Percentiles rank a stretch among this genome's conserved stretches.
Evolutionary conservation across 2,329 filamentous ascomycete genomes (phyloP).

Genomic region (Pezicula carpinea): DNA sequence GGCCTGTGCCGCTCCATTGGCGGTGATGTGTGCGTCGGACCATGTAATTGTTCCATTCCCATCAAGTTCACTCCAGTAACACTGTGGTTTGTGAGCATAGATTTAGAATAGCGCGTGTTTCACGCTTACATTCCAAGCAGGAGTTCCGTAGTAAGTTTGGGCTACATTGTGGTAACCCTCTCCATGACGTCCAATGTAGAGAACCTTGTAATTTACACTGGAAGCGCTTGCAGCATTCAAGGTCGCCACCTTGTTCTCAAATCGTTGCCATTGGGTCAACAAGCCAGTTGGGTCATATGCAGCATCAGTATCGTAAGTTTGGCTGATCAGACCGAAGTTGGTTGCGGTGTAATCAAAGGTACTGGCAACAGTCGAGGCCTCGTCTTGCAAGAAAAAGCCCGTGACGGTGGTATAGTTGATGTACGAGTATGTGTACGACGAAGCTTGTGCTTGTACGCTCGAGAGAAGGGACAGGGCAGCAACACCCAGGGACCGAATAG

Average conservation of each 20-base stretch:
- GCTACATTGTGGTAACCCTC: slow-evolving; percentile 62
- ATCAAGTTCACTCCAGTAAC: slow-evolving; percentile 61
- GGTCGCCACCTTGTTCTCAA: slow-evolving; percentile 50
- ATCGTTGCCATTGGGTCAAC: slow-evolving; percentile 61
- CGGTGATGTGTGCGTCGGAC: slow-evolving; percentile 60
- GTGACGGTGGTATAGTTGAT: slow-evolving; percentile 56
- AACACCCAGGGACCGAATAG: background rate
- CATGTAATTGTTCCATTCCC: slow-evolving; percentile 60
- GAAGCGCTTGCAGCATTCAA: slow-evolving; percentile 44
- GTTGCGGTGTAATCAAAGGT: slow-evolving; percentile 58
- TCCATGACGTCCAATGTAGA: slow-evolving; percentile 63
- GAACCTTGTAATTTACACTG: slow-evolving; percentile 56
- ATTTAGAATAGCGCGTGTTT: background rate
- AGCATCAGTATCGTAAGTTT: slow-evolving; percentile 53
- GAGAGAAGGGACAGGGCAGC: background rate
- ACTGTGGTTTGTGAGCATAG: slow-evolving; percentile 30
- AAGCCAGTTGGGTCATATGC: slow-evolving; percentile 28
- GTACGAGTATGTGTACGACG: slow-evolving; percentile 42
- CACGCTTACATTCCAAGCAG: slow-evolving; percentile 59
- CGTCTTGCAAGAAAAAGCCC: slow-evolving; percentile 62
- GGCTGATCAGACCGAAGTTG: slow-evolving; percentile 64
- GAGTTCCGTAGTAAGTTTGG: slow-evolving; percentile 62
- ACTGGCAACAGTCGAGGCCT: slow-evolving; percentile 46
- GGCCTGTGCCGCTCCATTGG: slow-evolving; percentile 52
- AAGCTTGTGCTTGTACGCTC: background rate